Percentiles rank a stretch among this genome's conserved stretches.
Evolutionary conservation across 1,139 yeast genomes (phyloP).

Genomic region (Zygosaccharomyces sapae): DNA sequence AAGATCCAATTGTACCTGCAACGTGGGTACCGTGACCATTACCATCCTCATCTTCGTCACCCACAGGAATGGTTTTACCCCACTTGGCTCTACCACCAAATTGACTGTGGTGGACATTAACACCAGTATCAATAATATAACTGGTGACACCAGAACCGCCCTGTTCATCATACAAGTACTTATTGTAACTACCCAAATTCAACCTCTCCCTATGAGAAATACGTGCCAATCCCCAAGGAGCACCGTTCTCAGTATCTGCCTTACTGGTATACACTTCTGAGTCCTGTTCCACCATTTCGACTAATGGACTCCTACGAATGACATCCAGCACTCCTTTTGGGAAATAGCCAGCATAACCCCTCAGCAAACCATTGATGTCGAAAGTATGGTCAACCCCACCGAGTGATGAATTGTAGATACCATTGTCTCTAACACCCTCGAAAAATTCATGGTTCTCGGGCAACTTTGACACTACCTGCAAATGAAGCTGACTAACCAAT

Average conservation of each 20-base stretch:
- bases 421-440: constrained; percentile 15
- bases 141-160: constrained; percentile 94
- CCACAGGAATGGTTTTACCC: constrained; percentile 87
- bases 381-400: constrained; percentile 70
- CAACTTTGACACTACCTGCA: constrained; percentile 24
- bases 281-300: constrained; percentile 75
- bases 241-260: constrained; percentile 67
- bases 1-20: constrained; percentile 80
- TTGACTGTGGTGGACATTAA: constrained; percentile 73
- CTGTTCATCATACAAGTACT: constrained; percentile 74
- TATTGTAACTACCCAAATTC: constrained; percentile 74
- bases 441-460: constrained; percentile 25
- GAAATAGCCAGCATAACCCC: constrained; percentile 75
- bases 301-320: constrained; percentile 68
- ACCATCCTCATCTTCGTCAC: constrained; percentile 80
- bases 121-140: constrained; percentile 87
- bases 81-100: constrained; percentile 89
- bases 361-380: constrained; percentile 46
- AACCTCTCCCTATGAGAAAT: constrained; percentile 82
- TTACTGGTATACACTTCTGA: constrained; percentile 67
- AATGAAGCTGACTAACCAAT: constrained; percentile 40
- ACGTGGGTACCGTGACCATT: constrained; percentile 91
- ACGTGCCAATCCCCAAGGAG: constrained; percentile 97
- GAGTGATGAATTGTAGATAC: constrained; percentile 19
- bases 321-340: constrained; percentile 64